Conservation (phyloP, 2,329 filamentous ascomycete species). For the Pseudocercospora eumusae region DNA sequence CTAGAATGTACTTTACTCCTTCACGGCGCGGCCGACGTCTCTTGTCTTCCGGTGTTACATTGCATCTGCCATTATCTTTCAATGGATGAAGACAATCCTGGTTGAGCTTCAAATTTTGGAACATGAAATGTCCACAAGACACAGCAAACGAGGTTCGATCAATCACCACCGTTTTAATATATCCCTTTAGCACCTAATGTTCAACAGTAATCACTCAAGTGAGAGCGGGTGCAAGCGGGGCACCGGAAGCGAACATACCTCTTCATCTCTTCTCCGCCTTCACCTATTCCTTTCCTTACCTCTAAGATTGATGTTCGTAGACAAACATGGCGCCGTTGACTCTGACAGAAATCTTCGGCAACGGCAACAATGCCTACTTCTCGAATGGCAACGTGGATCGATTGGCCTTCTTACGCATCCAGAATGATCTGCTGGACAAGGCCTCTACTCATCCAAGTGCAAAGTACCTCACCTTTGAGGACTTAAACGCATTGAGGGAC, state of each 20-base stretch:
- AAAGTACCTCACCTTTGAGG: conserved; percentile 27
- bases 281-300: not conserved
- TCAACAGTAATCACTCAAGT: not conserved
- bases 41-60: conserved; percentile 1
- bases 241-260: not conserved
- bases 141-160: no score
- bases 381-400: conserved; percentile 25
- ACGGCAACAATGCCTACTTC: conserved; percentile 29
- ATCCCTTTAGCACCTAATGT: not conserved
- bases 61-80: conserved; percentile 1
- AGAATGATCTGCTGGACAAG: conserved; percentile 26
- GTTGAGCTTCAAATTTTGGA: no score
- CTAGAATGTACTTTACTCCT: not conserved
- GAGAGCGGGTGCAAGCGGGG: not conserved
- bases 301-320: not conserved
- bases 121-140: no score
- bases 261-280: not conserved
- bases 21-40: conserved; percentile 2
- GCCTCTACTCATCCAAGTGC: conserved; percentile 27
- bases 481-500: conserved; percentile 26
- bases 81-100: no score
- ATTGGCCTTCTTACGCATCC: conserved; percentile 26
- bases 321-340: conserved; percentile 21
- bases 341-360: conserved; percentile 26
- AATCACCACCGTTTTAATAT: no score